Percentiles rank a stretch among this genome's conserved stretches.
These are phyloP conservation scores for Colletotrichum caudatum DNA, from an alignment of 2,329 filamentous ascomycete species.

Conservation along the genomic window DNA sequence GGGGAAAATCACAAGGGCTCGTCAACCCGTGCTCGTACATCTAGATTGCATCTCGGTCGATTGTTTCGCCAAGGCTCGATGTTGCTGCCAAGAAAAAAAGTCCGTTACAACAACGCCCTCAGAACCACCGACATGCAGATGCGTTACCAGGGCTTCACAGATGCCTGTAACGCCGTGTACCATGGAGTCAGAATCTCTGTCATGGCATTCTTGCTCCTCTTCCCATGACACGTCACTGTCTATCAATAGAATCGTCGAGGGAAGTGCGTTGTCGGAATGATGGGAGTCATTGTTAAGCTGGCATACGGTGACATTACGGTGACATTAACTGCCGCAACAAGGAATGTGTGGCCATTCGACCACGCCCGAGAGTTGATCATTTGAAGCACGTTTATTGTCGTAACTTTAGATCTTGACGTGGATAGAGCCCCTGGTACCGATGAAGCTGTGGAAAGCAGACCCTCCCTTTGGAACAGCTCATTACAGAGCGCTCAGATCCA, in stretches of 20 bases:
- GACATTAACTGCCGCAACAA: neutral
- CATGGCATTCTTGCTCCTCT: neutral
- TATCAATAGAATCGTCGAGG: neutral
- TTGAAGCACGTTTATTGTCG: constrained; percentile 2
- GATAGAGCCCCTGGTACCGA: neutral
- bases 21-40: neutral
- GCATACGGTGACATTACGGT: neutral
- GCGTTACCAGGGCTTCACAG: neutral
- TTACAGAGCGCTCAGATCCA: constrained; percentile 77
- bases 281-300: neutral
- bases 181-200: neutral
- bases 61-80: constrained; percentile 27
- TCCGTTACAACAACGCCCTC: constrained; percentile 1
- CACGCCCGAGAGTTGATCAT: neutral
- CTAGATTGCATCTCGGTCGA: constrained; percentile 25
- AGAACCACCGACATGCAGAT: neutral
- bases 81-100: neutral
- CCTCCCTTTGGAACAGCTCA: neutral
- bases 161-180: neutral
- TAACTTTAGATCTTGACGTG: neutral
- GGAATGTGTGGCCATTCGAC: neutral
- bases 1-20: neutral
- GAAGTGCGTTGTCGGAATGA: neutral
- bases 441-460: neutral
- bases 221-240: neutral